Conservation (phyloP, 106 monocot genomes). For the Acorus calamus region DNA sequence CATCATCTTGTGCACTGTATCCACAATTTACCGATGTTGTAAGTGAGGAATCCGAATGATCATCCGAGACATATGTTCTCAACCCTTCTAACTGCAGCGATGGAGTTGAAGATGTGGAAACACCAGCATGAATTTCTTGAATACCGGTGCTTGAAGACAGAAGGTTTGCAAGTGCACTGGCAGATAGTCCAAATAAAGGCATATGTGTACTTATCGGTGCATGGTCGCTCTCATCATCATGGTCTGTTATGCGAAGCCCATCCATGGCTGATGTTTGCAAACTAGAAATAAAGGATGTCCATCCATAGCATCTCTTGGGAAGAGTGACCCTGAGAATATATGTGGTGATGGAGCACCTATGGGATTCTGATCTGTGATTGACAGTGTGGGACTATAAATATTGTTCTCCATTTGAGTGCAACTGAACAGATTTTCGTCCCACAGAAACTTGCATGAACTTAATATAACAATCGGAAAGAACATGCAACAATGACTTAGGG, state of each 20-base stretch:
- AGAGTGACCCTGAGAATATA: constrained; percentile 13
- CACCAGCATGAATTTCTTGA: constrained; percentile 12
- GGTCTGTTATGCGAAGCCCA: constrained; percentile 11
- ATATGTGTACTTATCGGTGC: no score
- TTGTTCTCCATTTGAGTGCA: constrained; percentile 53
- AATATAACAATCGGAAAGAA: no score
- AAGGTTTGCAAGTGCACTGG: constrained; percentile 26
- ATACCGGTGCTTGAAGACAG: constrained; percentile 10
- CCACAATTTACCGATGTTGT: constrained; percentile 13
- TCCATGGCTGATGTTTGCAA: constrained; percentile 22
- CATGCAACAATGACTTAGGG: no score
- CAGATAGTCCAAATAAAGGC: constrained; percentile 1
- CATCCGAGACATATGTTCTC: constrained; percentile 19
- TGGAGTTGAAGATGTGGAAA: constrained; percentile 2
- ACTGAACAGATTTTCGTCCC: no score
- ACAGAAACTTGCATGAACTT: no score
- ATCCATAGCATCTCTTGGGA: constrained; percentile 10
- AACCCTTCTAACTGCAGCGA: constrained; percentile 12
- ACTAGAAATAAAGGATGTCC: constrained; percentile 14
- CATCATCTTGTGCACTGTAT: constrained; percentile 8
- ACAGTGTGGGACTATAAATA: constrained; percentile 19
- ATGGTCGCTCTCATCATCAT: no score
- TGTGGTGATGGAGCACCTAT: constrained; percentile 16
- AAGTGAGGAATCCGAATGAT: constrained; percentile 19
- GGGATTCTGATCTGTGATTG: constrained; percentile 16